Conservation (phyloP, 805 yeast genomes). For the Ogataea henricii region DNA sequence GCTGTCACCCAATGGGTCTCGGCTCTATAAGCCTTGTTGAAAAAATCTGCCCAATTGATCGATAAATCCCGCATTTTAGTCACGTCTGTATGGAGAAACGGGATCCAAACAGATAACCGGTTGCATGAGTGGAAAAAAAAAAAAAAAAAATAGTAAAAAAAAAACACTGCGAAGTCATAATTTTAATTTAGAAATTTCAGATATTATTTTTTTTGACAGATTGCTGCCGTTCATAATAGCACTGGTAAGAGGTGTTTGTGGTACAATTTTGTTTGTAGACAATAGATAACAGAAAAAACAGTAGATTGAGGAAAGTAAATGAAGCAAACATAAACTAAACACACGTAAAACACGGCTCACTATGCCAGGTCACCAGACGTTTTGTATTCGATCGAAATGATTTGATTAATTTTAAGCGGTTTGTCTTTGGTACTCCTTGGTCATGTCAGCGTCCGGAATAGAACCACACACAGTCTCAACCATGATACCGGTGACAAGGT, state of each 20-base stretch:
- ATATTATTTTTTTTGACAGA: background rate
- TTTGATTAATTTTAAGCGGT: conserved; percentile 23
- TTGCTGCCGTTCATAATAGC: too few species aligned
- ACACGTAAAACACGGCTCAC: conserved; percentile 1
- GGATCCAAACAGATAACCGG: conserved; percentile 8
- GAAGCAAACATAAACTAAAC: conserved; percentile 8
- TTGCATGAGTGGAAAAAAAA: background rate
- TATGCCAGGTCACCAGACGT: background rate
- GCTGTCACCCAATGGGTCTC: too few species aligned
- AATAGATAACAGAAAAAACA: conserved; percentile 1
- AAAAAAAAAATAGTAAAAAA: background rate
- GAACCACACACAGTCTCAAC: conserved; percentile 95
- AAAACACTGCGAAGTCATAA: background rate
- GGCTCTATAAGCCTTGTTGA: background rate
- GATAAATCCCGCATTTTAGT: conserved; percentile 9
- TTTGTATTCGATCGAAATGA: background rate
- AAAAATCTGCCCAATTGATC: background rate
- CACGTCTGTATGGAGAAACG: conserved; percentile 1
- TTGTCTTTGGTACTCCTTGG: conserved; percentile 85
- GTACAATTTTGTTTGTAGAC: background rate
- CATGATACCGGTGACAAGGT: conserved; percentile 97
- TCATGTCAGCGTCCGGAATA: conserved; percentile 93
- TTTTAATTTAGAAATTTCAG: background rate
- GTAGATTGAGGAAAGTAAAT: conserved; percentile 8
- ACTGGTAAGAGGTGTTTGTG: too few species aligned